phyloP scores from a whole-genome alignment of 306 rosid genomes.

The Castanea mollissima region DNA sequence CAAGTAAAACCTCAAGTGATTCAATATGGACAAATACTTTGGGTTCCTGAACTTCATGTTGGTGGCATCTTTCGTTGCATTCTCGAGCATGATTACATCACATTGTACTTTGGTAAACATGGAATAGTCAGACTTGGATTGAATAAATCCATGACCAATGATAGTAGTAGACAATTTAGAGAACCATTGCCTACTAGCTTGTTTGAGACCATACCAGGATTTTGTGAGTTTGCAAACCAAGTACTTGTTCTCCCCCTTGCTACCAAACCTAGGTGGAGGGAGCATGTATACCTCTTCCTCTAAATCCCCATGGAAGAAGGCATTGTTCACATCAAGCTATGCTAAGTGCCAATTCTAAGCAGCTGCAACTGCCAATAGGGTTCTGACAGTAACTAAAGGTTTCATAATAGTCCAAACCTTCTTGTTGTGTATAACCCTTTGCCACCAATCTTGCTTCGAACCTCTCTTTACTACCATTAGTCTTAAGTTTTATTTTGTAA shows the following conservation, averaged over 20 bases:
- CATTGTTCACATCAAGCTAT: not conserved
- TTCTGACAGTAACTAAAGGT: not conserved
- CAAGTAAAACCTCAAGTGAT: constrained; percentile 80
- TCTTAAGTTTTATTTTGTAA: not conserved
- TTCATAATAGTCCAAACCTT: not conserved
- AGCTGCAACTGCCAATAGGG: not conserved
- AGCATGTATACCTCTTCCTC: not conserved
- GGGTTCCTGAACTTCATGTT: constrained; percentile 93
- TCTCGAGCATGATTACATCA: constrained; percentile 30
- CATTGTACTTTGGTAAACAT: not conserved
- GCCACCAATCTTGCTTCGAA: not conserved
- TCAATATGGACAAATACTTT: constrained; percentile 72
- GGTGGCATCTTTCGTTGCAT: constrained; percentile 80
- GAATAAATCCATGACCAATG: not conserved
- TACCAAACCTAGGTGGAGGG: not conserved
- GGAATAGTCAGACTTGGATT: not conserved
- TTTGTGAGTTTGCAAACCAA: not conserved
- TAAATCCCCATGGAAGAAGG: not conserved
- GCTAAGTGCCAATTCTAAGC: not conserved
- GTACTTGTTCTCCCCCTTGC: not conserved
- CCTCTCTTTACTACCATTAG: not conserved
- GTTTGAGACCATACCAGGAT: not conserved
- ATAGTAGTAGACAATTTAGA: not conserved
- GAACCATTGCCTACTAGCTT: not conserved
- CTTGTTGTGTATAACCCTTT: not conserved